Conservation (phyloP, 2,329 filamentous ascomycete genomes). For the Diaporthe caulivora region DNA sequence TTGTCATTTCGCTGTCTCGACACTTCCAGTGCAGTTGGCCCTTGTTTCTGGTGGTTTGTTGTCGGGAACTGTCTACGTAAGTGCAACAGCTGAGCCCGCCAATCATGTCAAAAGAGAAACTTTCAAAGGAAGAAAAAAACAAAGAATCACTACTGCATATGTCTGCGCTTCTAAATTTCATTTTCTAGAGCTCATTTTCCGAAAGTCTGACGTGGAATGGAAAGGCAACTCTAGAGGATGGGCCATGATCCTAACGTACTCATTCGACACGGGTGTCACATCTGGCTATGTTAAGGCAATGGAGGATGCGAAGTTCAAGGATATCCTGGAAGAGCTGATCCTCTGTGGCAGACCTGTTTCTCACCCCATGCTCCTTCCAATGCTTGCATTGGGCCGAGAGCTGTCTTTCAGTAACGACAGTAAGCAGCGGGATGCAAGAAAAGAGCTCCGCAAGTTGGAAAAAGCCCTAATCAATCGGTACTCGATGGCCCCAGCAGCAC, state of each 20-base stretch:
- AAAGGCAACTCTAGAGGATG: conserved; percentile 48
- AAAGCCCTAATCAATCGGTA: conserved; percentile 46
- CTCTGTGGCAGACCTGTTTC: conserved; percentile 44
- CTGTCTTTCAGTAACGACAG: conserved; percentile 46
- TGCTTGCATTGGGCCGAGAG: conserved; percentile 47
- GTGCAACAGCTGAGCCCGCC: neutral
- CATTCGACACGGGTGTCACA: conserved; percentile 46
- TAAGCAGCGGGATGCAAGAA: conserved; percentile 46
- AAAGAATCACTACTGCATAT: too few species aligned
- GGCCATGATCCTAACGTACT: conserved; percentile 51
- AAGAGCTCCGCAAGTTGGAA: conserved; percentile 48
- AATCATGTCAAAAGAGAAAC: too few species aligned
- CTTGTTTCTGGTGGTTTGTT: conserved; percentile 51
- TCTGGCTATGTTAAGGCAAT: conserved; percentile 51
- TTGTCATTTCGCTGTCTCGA: conserved; percentile 48
- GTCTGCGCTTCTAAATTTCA: too few species aligned
- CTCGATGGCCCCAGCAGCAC: conserved; percentile 40
- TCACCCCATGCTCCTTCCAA: conserved; percentile 50
- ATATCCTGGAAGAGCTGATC: conserved; percentile 45
- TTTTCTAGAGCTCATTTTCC: conserved; percentile 48
- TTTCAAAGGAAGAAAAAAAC: neutral
- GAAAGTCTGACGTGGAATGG: conserved; percentile 50
- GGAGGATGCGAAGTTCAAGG: conserved; percentile 43
- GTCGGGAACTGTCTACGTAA: conserved; percentile 47
- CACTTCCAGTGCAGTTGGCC: conserved; percentile 48